Evolutionary conservation across 2,329 filamentous ascomycete species (phyloP), one percentile per base, ranked within the genome.

Genomic region (Beauveria caledonica): DNA sequence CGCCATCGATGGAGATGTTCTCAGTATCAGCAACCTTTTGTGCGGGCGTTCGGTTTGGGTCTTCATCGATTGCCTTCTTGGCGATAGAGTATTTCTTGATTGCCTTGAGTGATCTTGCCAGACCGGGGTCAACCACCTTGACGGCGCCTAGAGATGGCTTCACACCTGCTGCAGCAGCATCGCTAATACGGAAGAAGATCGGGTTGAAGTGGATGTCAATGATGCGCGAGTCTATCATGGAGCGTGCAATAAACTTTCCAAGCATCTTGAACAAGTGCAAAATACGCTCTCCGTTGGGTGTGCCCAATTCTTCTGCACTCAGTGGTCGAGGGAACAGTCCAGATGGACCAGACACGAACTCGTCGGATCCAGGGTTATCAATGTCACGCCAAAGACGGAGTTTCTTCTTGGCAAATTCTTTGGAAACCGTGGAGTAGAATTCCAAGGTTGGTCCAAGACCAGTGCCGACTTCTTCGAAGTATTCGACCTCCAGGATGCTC

Each of bases 201-300:
- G 94, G 90, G 70, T 97, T 99, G 76, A 99, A 94, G 60, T 93
- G 94, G 65, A 99, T 86, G 68, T 99, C 94, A 66, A 99, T 97
- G 71, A 99, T 97, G 58, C 94, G 86, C 1, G 93, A 97, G 72
- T 99, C 94, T 58, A 99, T 87, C 94, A 99, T 97, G 0, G 94
- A 97, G 55, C 94, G 86, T 33, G 95, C 94, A 52, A 97, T 92
- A 72, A 99, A 99, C 70, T 97, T 97, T 67, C 94, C 94, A 23
- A 99, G 86, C 70, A 93, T 88, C 73, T 88, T 95, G 78, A 96
- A 99, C 19, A 96, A 77, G 67, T 94, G 87, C 39, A 97, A 78
- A 45, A 96, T 87, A 66, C 90, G 90, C 74, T 93, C 89, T n/a
- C 92, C 92, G 61, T 90, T 88, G 51, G 94, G 88, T 9, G 84